Base-by-base conservation (phyloP, 2,329 filamentous ascomycete genomes). In the Diaporthe eres region DNA sequence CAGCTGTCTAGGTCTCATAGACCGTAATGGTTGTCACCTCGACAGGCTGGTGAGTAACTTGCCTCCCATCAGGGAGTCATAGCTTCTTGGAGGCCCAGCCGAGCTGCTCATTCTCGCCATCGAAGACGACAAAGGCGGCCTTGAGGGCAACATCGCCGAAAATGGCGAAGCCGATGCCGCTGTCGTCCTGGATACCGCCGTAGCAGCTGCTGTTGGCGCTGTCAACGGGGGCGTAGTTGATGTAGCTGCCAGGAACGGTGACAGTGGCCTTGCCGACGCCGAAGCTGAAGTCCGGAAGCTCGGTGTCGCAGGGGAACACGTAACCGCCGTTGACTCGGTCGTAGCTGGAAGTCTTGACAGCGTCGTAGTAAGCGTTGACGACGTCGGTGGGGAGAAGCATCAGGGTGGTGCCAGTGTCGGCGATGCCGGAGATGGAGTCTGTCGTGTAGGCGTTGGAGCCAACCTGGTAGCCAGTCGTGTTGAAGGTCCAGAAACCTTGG, bases 401-500 rank as follows among this genome's bases (percentile, higher is more conserved):
- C 53, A 92, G 85, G 5, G 90, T 89, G 10, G 90, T 91, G 55
- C 90, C 90, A 3, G 90, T 92, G 81, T 92, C 90, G 47, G 88
- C 87, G 75, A 91, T 91, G n/a, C 88, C 79, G n/a, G 76, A 78
- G 79, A 86, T 85, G 57, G 79, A 71, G 22, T 72, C 63, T 3
- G 81, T 78, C 58, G 81, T 81, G 67, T 85, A 85, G 70, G 80
- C 76, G 17, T 83, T 82, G 28, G 79, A 79, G 76, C 84, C 85
- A 75, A 86, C 83, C 61, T 77, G 72, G 63, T 84, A 85, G 71
- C 82, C 84, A 2, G 83, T 82, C 2, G 82, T 79, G 12, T 78
- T 83, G 85, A 93, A 93, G 55, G 86, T 85, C 93, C 93, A 94
- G 86, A 90, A 93, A 15, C 93, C 93, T 8, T 90, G 82, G 73